Conservation (phyloP, 495 filamentous ascomycete species). For the Talaromyces adpressus region DNA sequence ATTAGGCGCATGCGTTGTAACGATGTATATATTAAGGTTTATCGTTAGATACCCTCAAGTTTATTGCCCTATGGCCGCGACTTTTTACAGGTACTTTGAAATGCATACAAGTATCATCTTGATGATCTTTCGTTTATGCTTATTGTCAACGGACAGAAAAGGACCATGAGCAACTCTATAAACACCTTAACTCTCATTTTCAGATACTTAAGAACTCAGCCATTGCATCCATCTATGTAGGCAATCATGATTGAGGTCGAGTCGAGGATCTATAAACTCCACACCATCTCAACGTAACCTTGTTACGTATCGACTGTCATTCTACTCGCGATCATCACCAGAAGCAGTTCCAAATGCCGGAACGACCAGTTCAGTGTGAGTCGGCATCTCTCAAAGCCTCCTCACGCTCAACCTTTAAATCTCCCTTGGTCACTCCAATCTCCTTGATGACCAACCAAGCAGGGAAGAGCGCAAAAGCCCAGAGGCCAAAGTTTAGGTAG, state of each 20-base stretch:
- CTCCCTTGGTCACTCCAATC: conserved; percentile 35
- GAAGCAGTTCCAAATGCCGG: not conserved
- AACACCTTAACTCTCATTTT: too few relatives aligned
- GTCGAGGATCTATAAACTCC: too few relatives aligned
- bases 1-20: not conserved
- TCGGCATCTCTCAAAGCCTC: not conserved
- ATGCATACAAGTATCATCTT: too few relatives aligned
- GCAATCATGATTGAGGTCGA: too few relatives aligned
- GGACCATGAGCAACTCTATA: too few relatives aligned
- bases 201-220: too few relatives aligned
- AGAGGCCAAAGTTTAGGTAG: conserved; percentile 58
- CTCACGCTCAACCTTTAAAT: conserved; percentile 31
- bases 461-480: conserved; percentile 48
- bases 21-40: not conserved
- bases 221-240: too few relatives aligned
- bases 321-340: not conserved
- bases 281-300: not conserved
- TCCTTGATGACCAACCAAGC: conserved; percentile 53
- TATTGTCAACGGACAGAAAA: too few relatives aligned
- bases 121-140: too few relatives aligned
- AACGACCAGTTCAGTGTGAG: not conserved
- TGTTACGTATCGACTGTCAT: not conserved
- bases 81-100: too few relatives aligned
- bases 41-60: not conserved
- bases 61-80: too few relatives aligned